Percentiles rank a stretch among this genome's conserved stretches.
Conservation (phyloP, 139 green algal species). For the Chlorella ohadii region DNA sequence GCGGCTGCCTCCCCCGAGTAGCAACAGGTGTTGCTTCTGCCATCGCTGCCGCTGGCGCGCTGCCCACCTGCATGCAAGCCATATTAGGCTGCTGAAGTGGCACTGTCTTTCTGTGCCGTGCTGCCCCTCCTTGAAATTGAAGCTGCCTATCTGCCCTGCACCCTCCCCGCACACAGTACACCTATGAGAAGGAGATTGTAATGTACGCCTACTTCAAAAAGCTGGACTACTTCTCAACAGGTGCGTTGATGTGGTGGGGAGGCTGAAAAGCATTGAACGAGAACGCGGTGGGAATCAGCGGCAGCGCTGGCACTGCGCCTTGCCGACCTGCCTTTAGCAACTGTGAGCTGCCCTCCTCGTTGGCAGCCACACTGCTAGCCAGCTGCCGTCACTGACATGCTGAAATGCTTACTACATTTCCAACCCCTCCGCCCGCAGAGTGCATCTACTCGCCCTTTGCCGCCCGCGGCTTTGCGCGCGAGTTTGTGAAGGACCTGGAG, state of each 20-base stretch:
- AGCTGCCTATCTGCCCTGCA: no score
- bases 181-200: constrained; percentile 99
- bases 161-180: constrained; percentile 51
- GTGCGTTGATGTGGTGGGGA: constrained; percentile 51
- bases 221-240: constrained; percentile 96
- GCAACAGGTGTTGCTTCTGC: not conserved
- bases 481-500: constrained; percentile 98
- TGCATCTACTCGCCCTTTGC: constrained; percentile 97
- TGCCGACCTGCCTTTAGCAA: not conserved
- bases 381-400: no score
- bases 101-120: no score
- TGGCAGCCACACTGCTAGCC: not conserved
- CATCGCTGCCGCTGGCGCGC: no score
- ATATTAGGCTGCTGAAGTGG: no score
- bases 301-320: not conserved
- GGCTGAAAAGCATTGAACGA: no score
- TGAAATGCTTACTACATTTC: no score
- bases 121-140: no score
- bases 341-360: not conserved
- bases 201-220: constrained; percentile 99
- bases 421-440: constrained; percentile 55
- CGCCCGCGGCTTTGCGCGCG: constrained; percentile 88
- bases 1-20: no score
- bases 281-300: no score
- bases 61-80: no score